Evolutionary conservation across 257 asterid genomes (phyloP).

Genomic region (Fraxinus excelsior): DNA sequence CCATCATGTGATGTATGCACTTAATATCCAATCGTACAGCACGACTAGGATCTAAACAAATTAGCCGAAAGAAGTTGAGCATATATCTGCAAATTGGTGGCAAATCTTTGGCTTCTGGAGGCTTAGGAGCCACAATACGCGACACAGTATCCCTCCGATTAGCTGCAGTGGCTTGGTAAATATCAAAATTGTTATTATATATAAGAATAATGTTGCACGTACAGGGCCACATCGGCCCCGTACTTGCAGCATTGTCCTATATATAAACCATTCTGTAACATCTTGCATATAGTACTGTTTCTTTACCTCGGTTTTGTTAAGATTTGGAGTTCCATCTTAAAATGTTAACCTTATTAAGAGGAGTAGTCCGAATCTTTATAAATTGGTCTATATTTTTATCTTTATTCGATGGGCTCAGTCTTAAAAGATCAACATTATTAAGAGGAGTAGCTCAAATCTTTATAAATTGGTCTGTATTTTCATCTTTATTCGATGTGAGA

Average conservation of each 20-base stretch:
- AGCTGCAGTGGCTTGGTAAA: conserved; percentile 13
- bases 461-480: too few species aligned
- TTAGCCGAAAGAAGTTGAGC: background rate
- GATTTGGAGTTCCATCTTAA: too few species aligned
- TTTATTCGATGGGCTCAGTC: too few species aligned
- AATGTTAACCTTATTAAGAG: too few species aligned
- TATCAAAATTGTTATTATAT: conserved; percentile 18
- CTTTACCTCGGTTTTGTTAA: conserved; percentile 21
- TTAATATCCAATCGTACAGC: background rate
- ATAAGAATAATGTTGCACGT: background rate
- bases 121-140: conserved; percentile 23
- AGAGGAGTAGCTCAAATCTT: too few species aligned
- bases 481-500: too few species aligned
- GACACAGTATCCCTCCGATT: conserved; percentile 26
- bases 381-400: too few species aligned
- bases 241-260: background rate
- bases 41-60: background rate
- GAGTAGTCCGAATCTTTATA: too few species aligned
- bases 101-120: conserved; percentile 24
- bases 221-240: too few species aligned
- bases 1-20: too few species aligned
- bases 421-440: too few species aligned
- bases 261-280: background rate
- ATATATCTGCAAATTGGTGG: conserved; percentile 30
- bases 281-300: conserved; percentile 22